Percentiles rank a stretch among this genome's conserved stretches.
Conservation (phyloP, 2,329 filamentous ascomycete genomes). For the Epichloe uncinata region DNA sequence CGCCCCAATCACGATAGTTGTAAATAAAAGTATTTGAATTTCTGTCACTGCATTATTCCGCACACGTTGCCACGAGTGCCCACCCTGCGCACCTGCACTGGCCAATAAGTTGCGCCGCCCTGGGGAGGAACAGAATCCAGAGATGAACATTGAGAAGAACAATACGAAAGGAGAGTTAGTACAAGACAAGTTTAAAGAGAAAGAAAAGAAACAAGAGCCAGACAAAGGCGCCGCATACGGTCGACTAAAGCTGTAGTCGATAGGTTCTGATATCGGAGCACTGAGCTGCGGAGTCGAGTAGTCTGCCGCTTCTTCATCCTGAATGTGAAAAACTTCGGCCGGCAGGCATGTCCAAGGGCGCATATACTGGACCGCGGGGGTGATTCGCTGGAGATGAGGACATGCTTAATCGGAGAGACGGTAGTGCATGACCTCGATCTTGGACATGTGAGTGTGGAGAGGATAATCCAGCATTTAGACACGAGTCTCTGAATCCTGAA, state of each 20-base stretch:
- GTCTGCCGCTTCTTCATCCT: conserved; percentile 24
- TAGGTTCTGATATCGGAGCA: conserved; percentile 38
- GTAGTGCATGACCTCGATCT: conserved; percentile 31
- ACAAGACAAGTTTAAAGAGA: too few relatives aligned
- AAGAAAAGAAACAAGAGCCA: too few relatives aligned
- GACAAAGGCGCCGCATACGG: conserved; percentile 20
- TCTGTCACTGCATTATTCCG: too few relatives aligned
- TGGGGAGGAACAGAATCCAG: too few relatives aligned
- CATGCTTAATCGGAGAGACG: conserved; percentile 9
- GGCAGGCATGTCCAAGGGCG: conserved; percentile 36
- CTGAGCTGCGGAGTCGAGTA: conserved; percentile 42
- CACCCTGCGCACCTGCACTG: too few relatives aligned
- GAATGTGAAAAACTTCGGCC: conserved; percentile 12
- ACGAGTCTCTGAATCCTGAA: conserved; percentile 17
- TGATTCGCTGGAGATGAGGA: conserved; percentile 25
- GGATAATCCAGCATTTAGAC: conserved; percentile 19
- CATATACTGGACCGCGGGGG: conserved; percentile 39
- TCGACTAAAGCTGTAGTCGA: conserved; percentile 41
- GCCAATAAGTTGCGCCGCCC: too few relatives aligned
- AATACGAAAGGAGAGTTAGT: too few relatives aligned
- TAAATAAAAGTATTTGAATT: too few relatives aligned
- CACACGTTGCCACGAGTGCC: too few relatives aligned
- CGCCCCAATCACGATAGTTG: too few relatives aligned
- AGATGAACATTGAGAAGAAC: too few relatives aligned
- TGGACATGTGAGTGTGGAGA: conserved; percentile 24